Evolutionary conservation across 2,329 filamentous ascomycete genomes (phyloP).

Genomic region (Tetracladium maxilliforme): DNA sequence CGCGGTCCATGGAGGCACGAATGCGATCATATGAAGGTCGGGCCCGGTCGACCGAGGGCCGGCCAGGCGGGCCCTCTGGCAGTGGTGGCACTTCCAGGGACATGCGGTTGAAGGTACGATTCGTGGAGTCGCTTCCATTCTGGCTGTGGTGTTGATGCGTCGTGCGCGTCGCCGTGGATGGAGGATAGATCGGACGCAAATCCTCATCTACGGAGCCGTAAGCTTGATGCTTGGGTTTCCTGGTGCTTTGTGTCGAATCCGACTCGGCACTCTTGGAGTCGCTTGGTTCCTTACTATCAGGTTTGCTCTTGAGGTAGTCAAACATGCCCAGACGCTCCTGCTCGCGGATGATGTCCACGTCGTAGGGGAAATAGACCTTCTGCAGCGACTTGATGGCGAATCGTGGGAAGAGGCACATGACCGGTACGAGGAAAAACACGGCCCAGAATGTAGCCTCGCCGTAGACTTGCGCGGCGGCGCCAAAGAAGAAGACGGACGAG

Average conservation of each 20-base stretch:
- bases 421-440: slow-evolving; percentile 60
- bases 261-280: slow-evolving; percentile 17
- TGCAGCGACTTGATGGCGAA: slow-evolving; percentile 79
- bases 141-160: slow-evolving; percentile 72
- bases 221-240: slow-evolving; percentile 11
- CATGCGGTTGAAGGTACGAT: slow-evolving; percentile 58
- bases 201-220: slow-evolving; percentile 82
- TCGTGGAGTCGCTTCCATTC: slow-evolving; percentile 87
- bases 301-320: slow-evolving; percentile 40
- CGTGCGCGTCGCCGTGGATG: slow-evolving; percentile 66
- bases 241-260: slow-evolving; percentile 22
- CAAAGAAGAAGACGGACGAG: slow-evolving; percentile 50
- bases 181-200: slow-evolving; percentile 82
- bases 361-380: slow-evolving; percentile 86
- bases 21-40: slow-evolving; percentile 82
- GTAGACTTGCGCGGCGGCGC: slow-evolving; percentile 66
- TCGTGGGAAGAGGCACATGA: slow-evolving; percentile 74
- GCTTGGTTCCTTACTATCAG: slow-evolving; percentile 19
- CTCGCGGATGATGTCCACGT: slow-evolving; percentile 92
- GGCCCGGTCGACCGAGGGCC: slow-evolving; percentile 50
- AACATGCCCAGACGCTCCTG: slow-evolving; percentile 77
- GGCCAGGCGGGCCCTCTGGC: slow-evolving; percentile 14
- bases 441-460: slow-evolving; percentile 78
- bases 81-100: slow-evolving; percentile 38
- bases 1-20: slow-evolving; percentile 73